Evolutionary conservation across 305 asterid genomes (phyloP), one percentile per base, ranked within the genome.

Genomic region (Striga hermonthica): DNA sequence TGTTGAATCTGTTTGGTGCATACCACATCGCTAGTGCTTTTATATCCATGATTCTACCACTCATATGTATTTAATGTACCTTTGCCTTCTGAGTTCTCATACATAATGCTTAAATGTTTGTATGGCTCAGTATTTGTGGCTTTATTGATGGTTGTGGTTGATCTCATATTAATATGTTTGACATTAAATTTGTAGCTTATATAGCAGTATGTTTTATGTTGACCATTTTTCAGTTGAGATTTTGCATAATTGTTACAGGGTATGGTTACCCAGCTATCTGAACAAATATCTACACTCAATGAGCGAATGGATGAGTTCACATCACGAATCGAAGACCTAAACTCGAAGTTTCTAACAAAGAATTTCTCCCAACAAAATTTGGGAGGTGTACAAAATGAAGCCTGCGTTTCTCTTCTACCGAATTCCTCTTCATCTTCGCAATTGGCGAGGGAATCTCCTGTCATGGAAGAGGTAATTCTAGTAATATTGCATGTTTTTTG

Each of bases 281-380:
- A 93, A 77, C 96, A 93, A 76, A 88, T 93, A 62, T 87, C 96
- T 36, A 93, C 93, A 7, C 74, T 93, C 73, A 88, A 83, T 37
- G 96, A 93, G 77, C 82, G 99, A 70, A 90, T 93, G 99, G 96
- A 93, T 61, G 99, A 93, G 71, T 90, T 93, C 67, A 88, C 97
- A 45, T 86, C 97, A 35, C 81, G 91, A 60, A 83, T 93, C 35
- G 99, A 93, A 79, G 96, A 88, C 72, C 75, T 93, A 4, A 90
- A 82, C 86, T 80, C 28, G 88, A 87, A 73, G 61, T 86, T 38
- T 73, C 81, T 56, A 53, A 57, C 7, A 76, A 80, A 66, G 84
- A 76, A 61, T 79, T 69, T 61, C 79, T 92, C 36, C 77, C 95
- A 88, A 49, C 97, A 82, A 77, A 88, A 83, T 77, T 71, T 88